Evolutionary conservation across 1,284 basidiomycete species (phyloP).

Genomic region (Cutaneotrichosporon sp.): DNA sequence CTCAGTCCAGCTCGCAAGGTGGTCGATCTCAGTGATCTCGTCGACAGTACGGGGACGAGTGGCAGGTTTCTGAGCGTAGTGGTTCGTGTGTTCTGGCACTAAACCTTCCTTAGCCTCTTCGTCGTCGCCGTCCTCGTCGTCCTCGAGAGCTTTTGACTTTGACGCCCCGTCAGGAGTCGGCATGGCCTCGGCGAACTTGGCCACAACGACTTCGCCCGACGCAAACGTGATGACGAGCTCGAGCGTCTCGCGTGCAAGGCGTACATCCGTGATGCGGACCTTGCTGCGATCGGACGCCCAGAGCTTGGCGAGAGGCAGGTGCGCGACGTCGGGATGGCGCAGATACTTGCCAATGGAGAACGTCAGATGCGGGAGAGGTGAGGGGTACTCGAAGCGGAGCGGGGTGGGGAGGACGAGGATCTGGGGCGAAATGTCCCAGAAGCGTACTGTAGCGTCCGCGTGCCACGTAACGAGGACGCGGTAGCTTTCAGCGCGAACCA

Average conservation of each 20-base stretch:
- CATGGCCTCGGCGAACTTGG: constrained; percentile 52
- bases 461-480: constrained; percentile 65
- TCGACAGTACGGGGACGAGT: constrained; percentile 19
- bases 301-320: constrained; percentile 40
- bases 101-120: background rate
- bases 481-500: constrained; percentile 54
- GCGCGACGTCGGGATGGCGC: constrained; percentile 35
- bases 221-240: constrained; percentile 61
- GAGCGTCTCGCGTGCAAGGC: constrained; percentile 60
- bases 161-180: constrained; percentile 4
- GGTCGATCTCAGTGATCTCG: constrained; percentile 40
- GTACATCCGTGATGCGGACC: constrained; percentile 53
- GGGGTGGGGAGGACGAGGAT: constrained; percentile 54
- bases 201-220: constrained; percentile 64
- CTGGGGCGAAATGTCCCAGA: constrained; percentile 58
- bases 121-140: constrained; percentile 29
- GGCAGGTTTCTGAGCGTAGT: constrained; percentile 30
- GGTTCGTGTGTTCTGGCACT: background rate
- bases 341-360: constrained; percentile 57
- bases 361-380: constrained; percentile 58
- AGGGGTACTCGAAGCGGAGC: constrained; percentile 56
- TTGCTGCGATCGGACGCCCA: constrained; percentile 41
- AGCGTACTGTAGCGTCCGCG: constrained; percentile 57
- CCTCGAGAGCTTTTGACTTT: background rate
- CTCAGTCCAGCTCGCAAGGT: constrained; percentile 48